A percentile compares a stretch with the other conserved stretches of the same genome.
These are phyloP conservation scores for Diplocarpon rosae DNA, from an alignment of 2,329 filamentous ascomycete genomes.

Conservation along the genomic window DNA sequence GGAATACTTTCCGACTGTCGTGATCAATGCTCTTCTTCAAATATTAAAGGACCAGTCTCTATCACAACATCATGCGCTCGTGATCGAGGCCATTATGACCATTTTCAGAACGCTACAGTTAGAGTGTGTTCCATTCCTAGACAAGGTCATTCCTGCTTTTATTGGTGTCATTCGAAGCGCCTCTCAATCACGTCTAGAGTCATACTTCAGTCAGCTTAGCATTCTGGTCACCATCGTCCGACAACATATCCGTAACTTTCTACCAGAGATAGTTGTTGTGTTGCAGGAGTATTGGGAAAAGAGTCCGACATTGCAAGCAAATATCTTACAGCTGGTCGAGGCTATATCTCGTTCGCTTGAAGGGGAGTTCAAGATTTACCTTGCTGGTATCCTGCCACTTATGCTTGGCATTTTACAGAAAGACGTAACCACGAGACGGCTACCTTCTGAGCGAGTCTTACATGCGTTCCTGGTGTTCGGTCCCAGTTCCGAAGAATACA, in stretches of 20 bases:
- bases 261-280: constrained; percentile 76
- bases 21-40: constrained; percentile 88
- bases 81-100: constrained; percentile 97
- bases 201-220: constrained; percentile 94
- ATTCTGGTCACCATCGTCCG: constrained; percentile 89
- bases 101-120: constrained; percentile 94
- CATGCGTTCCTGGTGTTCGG: constrained; percentile 96
- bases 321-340: constrained; percentile 85
- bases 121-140: constrained; percentile 91
- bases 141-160: constrained; percentile 90
- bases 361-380: constrained; percentile 94
- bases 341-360: constrained; percentile 88
- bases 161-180: constrained; percentile 79
- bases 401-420: constrained; percentile 93
- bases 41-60: constrained; percentile 87
- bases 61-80: constrained; percentile 79
- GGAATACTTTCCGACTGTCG: constrained; percentile 96
- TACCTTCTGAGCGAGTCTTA: constrained; percentile 78
- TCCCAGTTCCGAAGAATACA: constrained; percentile 92
- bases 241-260: constrained; percentile 87
- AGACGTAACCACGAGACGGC: constrained; percentile 63
- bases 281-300: constrained; percentile 85
- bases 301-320: constrained; percentile 71
- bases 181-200: constrained; percentile 68
- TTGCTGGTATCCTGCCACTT: constrained; percentile 77